Evolutionary conservation across 768 basidiomycete species (phyloP).

Genomic region (Daedaleopsis sinensis): DNA sequence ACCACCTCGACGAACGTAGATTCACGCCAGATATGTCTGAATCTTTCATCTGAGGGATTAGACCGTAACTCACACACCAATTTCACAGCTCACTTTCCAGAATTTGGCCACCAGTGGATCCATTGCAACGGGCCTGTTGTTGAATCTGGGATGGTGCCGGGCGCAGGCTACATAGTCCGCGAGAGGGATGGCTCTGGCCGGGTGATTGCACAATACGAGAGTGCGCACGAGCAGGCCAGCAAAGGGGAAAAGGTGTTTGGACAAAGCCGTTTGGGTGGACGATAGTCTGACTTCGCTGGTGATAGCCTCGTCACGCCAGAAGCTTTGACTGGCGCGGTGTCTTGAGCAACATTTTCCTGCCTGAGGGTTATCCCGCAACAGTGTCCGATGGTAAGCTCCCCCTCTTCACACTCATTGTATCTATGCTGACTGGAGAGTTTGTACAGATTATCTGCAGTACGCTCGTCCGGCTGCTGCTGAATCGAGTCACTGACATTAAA

Average conservation of each 20-base stretch:
- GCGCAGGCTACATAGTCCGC: constrained; percentile 4
- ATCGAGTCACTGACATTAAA: background rate
- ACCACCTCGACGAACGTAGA: too few species aligned
- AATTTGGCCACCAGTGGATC: too few species aligned
- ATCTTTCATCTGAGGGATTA: too few species aligned
- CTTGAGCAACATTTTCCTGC: constrained; percentile 55
- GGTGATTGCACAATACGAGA: constrained; percentile 10
- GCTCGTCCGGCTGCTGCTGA: background rate
- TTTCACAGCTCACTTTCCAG: too few species aligned
- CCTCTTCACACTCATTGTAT: background rate
- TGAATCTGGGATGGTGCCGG: background rate
- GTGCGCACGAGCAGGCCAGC: background rate
- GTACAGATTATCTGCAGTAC: constrained; percentile 22
- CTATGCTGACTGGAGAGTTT: background rate
- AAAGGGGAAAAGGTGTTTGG: background rate
- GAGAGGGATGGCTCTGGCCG: constrained; percentile 23
- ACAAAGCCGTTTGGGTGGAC: background rate
- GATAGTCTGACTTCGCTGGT: background rate
- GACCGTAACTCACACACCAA: too few species aligned
- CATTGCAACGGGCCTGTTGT: too few species aligned
- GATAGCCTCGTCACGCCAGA: background rate
- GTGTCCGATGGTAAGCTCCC: constrained; percentile 56
- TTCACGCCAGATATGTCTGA: too few species aligned
- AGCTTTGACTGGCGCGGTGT: constrained; percentile 25
- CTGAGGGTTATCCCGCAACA: constrained; percentile 60